A percentile compares a stretch with the other conserved stretches of the same genome.
Conservation (phyloP, 2,329 filamentous ascomycete species). For the Alternaria gansuensis region DNA sequence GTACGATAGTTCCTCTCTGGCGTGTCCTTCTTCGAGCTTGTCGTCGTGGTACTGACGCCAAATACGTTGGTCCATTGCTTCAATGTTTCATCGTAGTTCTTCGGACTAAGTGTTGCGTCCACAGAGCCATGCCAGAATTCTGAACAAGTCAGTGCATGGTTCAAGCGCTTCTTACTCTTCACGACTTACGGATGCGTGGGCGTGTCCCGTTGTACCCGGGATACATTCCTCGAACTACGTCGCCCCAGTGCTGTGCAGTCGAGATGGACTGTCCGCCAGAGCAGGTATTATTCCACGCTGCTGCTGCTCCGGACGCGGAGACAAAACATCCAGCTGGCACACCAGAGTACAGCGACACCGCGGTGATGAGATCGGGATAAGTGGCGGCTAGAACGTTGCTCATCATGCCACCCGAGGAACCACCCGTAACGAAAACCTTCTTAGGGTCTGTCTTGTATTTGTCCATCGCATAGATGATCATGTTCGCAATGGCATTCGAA, state of each 20-base stretch:
- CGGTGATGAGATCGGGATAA: conserved; percentile 64
- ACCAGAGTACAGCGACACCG: conserved; percentile 62
- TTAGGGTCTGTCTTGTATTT: conserved; percentile 62
- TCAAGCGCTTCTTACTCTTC: background rate
- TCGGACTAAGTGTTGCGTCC: conserved; percentile 61
- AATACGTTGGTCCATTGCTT: conserved; percentile 50
- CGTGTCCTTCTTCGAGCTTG: conserved; percentile 35
- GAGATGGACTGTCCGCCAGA: conserved; percentile 59
- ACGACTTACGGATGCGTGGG: conserved; percentile 57
- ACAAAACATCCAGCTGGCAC: conserved; percentile 66
- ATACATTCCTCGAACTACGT: conserved; percentile 60
- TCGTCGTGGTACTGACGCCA: conserved; percentile 36
- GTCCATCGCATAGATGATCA: conserved; percentile 65
- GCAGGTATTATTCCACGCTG: conserved; percentile 64
- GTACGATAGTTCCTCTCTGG: conserved; percentile 43
- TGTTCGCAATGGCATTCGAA: conserved; percentile 65
- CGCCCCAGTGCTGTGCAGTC: conserved; percentile 60
- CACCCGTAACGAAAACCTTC: conserved; percentile 65
- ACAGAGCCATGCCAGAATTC: conserved; percentile 66
- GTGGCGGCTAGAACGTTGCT: conserved; percentile 60
- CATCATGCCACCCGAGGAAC: conserved; percentile 58
- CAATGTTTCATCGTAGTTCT: conserved; percentile 65
- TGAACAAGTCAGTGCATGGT: conserved; percentile 5
- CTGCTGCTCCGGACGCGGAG: conserved; percentile 53
- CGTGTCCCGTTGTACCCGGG: conserved; percentile 61